Percentiles rank a stretch among this genome's conserved stretches.
Conservation (phyloP, 495 filamentous ascomycete species). For the Thozetella sp. region DNA sequence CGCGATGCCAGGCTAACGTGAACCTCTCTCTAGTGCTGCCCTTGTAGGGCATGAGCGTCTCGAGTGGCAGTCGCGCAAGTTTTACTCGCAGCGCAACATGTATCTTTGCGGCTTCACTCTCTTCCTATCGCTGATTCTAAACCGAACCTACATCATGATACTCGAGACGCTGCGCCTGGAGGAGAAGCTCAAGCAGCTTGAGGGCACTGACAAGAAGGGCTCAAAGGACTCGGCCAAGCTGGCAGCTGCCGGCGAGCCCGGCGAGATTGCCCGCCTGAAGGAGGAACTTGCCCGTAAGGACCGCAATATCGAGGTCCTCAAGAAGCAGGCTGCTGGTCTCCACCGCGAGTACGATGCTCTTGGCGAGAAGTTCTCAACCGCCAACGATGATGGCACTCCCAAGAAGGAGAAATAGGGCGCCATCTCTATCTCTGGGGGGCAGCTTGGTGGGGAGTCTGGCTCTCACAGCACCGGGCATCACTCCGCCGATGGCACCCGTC, state of each 20-base stretch:
- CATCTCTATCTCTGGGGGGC: not conserved
- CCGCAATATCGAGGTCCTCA: conserved; percentile 75
- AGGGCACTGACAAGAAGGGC: conserved; percentile 69
- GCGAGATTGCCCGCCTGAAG: conserved; percentile 60
- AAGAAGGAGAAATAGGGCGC: conserved; percentile 71
- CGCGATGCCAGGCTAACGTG: conserved; percentile 12
- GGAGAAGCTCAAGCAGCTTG: conserved; percentile 85
- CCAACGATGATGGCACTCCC: conserved; percentile 49
- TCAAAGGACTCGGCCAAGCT: conserved; percentile 76
- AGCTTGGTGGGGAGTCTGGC: not conserved
- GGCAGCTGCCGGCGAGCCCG: conserved; percentile 70
- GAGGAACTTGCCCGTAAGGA: conserved; percentile 74
- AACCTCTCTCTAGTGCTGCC: conserved; percentile 46
- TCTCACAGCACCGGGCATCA: not conserved
- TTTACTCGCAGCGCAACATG: conserved; percentile 99
- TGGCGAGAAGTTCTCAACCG: conserved; percentile 72
- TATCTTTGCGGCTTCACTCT: conserved; percentile 99
- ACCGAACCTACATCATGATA: conserved; percentile 98
- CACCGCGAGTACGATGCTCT: conserved; percentile 80
- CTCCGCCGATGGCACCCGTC: no score
- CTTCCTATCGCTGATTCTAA: conserved; percentile 97
- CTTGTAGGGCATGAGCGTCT: conserved; percentile 88
- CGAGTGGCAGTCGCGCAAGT: conserved; percentile 98
- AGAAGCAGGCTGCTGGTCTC: conserved; percentile 81
- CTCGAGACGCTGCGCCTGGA: conserved; percentile 92